phyloP scores from a whole-genome alignment of 1,284 basidiomycete genomes.

The Leccinum griseonigrum region DNA sequence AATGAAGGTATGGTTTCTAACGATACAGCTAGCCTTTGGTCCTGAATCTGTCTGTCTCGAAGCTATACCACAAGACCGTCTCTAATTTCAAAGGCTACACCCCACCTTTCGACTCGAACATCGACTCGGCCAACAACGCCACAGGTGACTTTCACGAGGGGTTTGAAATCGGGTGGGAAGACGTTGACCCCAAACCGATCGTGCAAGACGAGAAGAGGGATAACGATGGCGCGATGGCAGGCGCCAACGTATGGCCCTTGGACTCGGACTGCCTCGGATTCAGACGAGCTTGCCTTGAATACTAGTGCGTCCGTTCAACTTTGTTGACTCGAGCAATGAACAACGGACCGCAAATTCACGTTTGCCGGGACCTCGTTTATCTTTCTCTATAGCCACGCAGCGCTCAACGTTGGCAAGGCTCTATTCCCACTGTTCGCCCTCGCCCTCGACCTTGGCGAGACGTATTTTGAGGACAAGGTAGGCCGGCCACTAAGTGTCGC shows the following conservation, averaged over 20 bases:
- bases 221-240: constrained; percentile 53
- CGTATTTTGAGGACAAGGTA: constrained; percentile 79
- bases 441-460: constrained; percentile 71
- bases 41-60: neutral
- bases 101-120: constrained; percentile 63
- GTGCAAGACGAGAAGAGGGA: neutral
- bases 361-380: neutral
- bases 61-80: constrained; percentile 73
- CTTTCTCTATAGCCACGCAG: constrained; percentile 47
- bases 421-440: constrained; percentile 86
- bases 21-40: neutral
- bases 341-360: neutral
- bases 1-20: constrained; percentile 45
- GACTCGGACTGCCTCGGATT: constrained; percentile 21
- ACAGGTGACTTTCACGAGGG: constrained; percentile 82
- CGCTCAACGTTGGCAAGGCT: constrained; percentile 59
- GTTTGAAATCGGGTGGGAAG: constrained; percentile 78
- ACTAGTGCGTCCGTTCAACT: constrained; percentile 16
- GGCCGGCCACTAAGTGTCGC: neutral
- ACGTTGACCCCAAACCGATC: neutral
- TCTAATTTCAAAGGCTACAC: constrained; percentile 81
- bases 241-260: constrained; percentile 50
- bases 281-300: constrained; percentile 20
- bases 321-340: neutral
- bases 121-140: constrained; percentile 49